Evolutionary conservation across 768 basidiomycete species (phyloP).

Genomic region (Rhodosporidiobolus odoratus): DNA sequence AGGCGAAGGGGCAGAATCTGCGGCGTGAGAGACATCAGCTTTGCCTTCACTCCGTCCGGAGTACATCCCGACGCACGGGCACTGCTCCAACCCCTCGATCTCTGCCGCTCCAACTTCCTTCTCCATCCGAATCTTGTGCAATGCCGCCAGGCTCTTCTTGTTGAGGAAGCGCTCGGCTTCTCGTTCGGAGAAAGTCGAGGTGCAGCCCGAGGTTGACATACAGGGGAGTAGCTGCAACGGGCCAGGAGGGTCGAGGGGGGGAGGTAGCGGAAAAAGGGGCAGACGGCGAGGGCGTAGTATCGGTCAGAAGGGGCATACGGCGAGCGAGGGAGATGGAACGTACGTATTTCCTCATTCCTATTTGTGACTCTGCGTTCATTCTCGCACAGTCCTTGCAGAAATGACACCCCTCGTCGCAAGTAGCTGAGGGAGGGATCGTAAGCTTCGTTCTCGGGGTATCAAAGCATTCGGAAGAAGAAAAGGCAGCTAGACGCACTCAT

Average conservation of each 20-base stretch:
- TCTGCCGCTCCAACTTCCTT: conserved; percentile 36
- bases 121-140: conserved; percentile 39
- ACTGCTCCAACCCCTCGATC: conserved; percentile 28
- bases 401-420: conserved; percentile 32
- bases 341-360: conserved; percentile 38
- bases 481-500: conserved; percentile 9
- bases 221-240: conserved; percentile 28
- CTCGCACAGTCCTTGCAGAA: conserved; percentile 40
- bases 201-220: conserved; percentile 40
- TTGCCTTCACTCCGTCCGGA: neutral
- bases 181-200: conserved; percentile 24
- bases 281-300: neutral
- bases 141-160: conserved; percentile 18
- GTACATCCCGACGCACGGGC: conserved; percentile 16
- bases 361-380: conserved; percentile 27
- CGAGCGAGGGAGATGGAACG: neutral
- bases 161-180: conserved; percentile 23
- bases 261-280: neutral
- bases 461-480: neutral
- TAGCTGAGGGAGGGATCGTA: neutral
- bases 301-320: neutral
- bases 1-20: conserved; percentile 39
- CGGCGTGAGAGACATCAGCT: neutral
- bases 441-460: neutral
- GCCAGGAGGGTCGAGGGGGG: neutral